These are phyloP conservation scores for Pterulicium gracile DNA, from an alignment of 1,284 basidiomycete genomes.

Conservation along the genomic window DNA sequence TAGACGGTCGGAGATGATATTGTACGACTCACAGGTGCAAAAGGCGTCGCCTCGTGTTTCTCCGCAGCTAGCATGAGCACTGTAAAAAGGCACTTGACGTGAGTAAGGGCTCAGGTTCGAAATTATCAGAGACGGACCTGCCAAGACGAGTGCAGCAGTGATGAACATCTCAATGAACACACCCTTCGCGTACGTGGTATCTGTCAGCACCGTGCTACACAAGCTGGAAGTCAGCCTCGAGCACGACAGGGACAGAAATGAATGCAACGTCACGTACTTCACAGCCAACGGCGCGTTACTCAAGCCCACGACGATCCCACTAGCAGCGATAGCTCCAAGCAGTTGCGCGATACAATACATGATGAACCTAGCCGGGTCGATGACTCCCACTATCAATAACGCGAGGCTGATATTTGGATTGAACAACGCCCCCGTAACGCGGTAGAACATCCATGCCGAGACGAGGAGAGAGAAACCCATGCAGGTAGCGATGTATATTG, in stretches of 20 bases:
- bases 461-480: slow-evolving; percentile 63
- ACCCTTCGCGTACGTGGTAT: slow-evolving; percentile 39
- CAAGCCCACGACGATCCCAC: slow-evolving; percentile 48
- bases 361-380: slow-evolving; percentile 50
- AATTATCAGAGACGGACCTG: neutral
- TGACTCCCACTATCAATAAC: slow-evolving; percentile 46
- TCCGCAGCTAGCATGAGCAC: slow-evolving; percentile 61
- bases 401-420: slow-evolving; percentile 63
- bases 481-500: slow-evolving; percentile 48
- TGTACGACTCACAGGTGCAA: slow-evolving; percentile 58
- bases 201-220: slow-evolving; percentile 33
- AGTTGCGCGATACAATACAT: slow-evolving; percentile 56
- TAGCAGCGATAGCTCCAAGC: slow-evolving; percentile 49
- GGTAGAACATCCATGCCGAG: slow-evolving; percentile 66
- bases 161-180: slow-evolving; percentile 71
- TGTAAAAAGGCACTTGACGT: slow-evolving; percentile 27
- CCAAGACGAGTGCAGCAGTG: slow-evolving; percentile 33
- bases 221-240: slow-evolving; percentile 4
- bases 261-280: slow-evolving; percentile 27
- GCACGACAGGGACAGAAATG: slow-evolving; percentile 3
- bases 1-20: too few species aligned
- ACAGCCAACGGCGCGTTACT: slow-evolving; percentile 50
- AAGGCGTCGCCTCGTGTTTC: slow-evolving; percentile 59
- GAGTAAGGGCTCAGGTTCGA: neutral
- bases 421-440: slow-evolving; percentile 62